Percentiles rank a stretch among this genome's conserved stretches.
These are phyloP conservation scores for Tricholoma sp. DNA, from an alignment of 768 basidiomycete genomes.

Conservation along the genomic window DNA sequence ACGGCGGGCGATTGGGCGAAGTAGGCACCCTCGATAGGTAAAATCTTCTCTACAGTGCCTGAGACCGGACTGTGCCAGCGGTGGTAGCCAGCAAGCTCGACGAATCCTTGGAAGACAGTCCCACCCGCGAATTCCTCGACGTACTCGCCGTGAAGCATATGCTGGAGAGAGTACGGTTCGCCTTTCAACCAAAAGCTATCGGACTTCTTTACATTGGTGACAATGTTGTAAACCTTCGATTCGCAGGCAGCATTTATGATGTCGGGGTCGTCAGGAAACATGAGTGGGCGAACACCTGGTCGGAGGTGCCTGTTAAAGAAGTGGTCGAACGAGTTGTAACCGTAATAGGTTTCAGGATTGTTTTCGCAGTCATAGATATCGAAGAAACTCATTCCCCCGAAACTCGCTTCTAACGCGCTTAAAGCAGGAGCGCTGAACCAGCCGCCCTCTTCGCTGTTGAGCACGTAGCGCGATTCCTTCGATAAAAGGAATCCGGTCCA, in stretches of 20 bases:
- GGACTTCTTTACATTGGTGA: not conserved
- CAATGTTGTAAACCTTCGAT: not conserved
- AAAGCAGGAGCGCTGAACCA: too few relatives aligned
- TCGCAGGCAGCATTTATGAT: not conserved
- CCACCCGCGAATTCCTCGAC: conserved; percentile 25
- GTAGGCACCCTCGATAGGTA: conserved; percentile 43
- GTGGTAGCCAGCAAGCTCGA: conserved; percentile 51
- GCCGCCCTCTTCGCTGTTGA: too few relatives aligned
- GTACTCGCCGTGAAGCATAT: not conserved
- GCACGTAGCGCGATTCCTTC: too few relatives aligned
- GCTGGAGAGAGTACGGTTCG: not conserved
- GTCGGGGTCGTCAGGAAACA: not conserved
- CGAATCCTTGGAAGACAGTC: conserved; percentile 52
- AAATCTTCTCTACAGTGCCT: conserved; percentile 34
- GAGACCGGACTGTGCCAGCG: conserved; percentile 60
- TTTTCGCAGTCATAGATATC: too few relatives aligned
- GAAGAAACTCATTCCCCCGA: too few relatives aligned
- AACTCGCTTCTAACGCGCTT: too few relatives aligned
- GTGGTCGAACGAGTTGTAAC: not conserved
- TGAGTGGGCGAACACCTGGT: not conserved
- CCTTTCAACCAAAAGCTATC: not conserved
- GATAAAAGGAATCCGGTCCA: too few relatives aligned
- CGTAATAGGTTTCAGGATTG: too few relatives aligned
- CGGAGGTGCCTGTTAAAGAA: not conserved
- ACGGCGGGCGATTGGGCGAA: conserved; percentile 30